Evolutionary conservation across 345 rosid genomes (phyloP), one percentile per base, ranked within the genome.

Genomic region (Laguncularia racemosa): DNA sequence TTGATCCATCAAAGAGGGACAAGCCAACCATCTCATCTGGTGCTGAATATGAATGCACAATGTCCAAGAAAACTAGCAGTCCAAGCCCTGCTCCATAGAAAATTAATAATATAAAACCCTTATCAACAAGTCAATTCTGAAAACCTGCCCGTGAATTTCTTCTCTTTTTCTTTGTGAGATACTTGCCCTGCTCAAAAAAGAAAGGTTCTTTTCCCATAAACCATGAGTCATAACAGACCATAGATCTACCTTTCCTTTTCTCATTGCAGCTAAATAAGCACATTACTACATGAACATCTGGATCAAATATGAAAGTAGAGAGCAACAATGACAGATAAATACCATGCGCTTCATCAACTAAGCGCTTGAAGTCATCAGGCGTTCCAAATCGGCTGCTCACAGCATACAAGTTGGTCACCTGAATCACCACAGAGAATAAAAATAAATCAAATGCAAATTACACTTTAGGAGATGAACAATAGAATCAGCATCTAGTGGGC

Each of bases 341-440:
- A 92, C 98, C 96, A 54, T 92, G 98, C 48, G 98, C 98, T 76
- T 84, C 97, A 66, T 92, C 98, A 62, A 89, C 83, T 79, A 92
- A 82, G 59, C 66, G 77, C 73, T 92, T 92, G 81, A 92, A 89
- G 70, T 92, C 96, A 73, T 92, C 96, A 46, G 98, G 98, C 18
- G 84, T 92, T 63, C 98, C 98, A 77, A 61, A 92, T 60, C 98
- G 79, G 79, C 93, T 89, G 78, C 96, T 86, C 57, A 75, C 96
- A 51, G 98, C 96, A 69, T 56, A 92, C 60, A 84, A 76, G 58
- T 92, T 92, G 50, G 96, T 89, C 71, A 92, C 95, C 98, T 88
- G 83, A 67, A 63, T 61, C 51, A 62, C 60, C 63, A 59, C 15
- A 57, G n/a, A 68, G 55, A 3, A 33, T 10, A 4, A 9, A 9